Conservation (phyloP, 2,329 filamentous ascomycete species). For the Mycocentrospora acerina region DNA sequence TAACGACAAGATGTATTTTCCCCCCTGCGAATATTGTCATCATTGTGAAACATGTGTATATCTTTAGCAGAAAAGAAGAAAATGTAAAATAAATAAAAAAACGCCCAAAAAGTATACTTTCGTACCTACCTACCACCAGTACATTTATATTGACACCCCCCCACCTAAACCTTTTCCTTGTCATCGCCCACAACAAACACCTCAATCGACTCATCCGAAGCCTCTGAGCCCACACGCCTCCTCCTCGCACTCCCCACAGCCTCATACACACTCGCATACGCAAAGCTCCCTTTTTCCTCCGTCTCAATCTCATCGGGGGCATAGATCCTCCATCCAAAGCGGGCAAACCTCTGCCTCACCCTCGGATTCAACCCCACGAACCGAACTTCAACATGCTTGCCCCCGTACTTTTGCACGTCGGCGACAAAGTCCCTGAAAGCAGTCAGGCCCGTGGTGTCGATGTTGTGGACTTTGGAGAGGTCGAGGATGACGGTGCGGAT, state of each 20-base stretch:
- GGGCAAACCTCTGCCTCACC: slow-evolving; percentile 33
- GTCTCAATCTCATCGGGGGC: slow-evolving; percentile 13
- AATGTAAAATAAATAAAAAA: no score
- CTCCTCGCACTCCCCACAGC: slow-evolving; percentile 8
- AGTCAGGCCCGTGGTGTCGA: slow-evolving; percentile 56
- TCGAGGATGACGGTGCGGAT: slow-evolving; percentile 56
- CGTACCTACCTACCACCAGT: no score
- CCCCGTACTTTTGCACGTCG: slow-evolving; percentile 54
- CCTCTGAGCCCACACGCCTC: slow-evolving; percentile 7
- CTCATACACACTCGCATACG: slow-evolving; percentile 18
- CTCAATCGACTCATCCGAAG: slow-evolving; percentile 15
- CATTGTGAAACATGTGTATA: no score
- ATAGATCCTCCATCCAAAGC: slow-evolving; percentile 38
- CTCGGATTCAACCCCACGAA: slow-evolving; percentile 53
- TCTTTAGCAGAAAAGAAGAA: no score
- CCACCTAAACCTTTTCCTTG: slow-evolving; percentile 16
- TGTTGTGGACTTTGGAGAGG: slow-evolving; percentile 54
- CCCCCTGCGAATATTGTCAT: no score
- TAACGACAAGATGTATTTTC: no score
- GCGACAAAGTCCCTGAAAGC: slow-evolving; percentile 52
- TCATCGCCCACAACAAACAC: slow-evolving; percentile 17
- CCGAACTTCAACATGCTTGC: slow-evolving; percentile 49
- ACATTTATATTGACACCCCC: no score
- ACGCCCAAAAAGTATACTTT: no score
- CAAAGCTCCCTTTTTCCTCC: slow-evolving; percentile 9